Evolutionary conservation across 176 grass and related monocot genomes (phyloP).

Genomic region (Oryza glaberrima): DNA sequence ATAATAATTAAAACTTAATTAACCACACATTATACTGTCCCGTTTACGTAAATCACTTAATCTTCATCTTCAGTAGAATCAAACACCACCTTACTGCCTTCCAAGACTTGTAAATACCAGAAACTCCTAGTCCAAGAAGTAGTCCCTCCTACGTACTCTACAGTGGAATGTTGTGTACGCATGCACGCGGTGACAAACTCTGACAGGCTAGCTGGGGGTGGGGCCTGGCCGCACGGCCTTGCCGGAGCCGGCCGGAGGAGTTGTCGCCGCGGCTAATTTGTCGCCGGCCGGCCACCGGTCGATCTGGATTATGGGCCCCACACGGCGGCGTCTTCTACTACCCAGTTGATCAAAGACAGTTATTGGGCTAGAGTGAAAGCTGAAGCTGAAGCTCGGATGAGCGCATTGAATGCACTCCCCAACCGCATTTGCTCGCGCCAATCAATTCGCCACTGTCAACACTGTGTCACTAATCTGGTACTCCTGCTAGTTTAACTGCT

Average conservation of each 20-base stretch:
- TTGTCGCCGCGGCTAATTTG: background rate
- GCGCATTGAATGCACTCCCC: background rate
- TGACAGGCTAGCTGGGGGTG: background rate
- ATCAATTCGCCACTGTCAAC: background rate
- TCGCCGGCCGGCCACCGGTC: no score
- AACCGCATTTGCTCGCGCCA: constrained; percentile 38
- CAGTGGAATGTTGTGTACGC: background rate
- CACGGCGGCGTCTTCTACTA: no score
- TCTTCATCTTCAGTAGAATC: no score
- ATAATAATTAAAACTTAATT: no score
- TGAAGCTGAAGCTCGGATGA: background rate
- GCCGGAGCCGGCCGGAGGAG: background rate
- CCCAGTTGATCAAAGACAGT: no score
- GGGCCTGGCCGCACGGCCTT: background rate
- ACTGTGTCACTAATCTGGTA: background rate
- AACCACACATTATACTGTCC: no score
- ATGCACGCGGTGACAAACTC: background rate
- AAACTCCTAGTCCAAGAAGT: no score
- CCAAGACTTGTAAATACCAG: no score
- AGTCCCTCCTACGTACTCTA: no score
- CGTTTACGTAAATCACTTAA: rapidly evolving
- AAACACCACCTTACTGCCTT: no score
- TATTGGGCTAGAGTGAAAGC: no score
- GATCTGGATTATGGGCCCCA: background rate
- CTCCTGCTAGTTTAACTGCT: no score